phyloP scores from a whole-genome alignment of 31 red algal species.

The Endocladia muricata region DNA sequence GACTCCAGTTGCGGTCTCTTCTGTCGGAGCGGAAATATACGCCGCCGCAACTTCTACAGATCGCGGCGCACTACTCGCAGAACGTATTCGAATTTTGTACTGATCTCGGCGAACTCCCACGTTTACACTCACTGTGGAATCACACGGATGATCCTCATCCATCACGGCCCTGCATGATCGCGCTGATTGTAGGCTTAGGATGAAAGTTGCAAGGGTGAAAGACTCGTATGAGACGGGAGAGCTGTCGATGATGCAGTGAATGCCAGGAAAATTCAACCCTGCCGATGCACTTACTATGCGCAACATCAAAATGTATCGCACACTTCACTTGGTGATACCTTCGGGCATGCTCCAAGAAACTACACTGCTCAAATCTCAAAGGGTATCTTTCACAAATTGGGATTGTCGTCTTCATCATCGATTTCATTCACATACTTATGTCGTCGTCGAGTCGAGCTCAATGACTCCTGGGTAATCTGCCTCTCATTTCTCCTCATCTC shows the following conservation, averaged over 20 bases:
- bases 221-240: slow-evolving; percentile 3
- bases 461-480: neutral
- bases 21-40: slow-evolving; percentile 34
- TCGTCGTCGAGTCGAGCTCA: neutral
- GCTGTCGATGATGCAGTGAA: slow-evolving; percentile 6
- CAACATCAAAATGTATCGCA: neutral
- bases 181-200: slow-evolving; percentile 7
- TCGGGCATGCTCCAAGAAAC: neutral
- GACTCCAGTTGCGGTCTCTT: slow-evolving; percentile 10
- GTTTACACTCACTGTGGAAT: neutral
- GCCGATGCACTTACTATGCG: slow-evolving; percentile 22
- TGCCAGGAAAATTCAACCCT: neutral
- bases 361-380: neutral
- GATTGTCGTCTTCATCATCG: neutral
- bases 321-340: neutral
- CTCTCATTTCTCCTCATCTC: neutral
- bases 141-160: neutral
- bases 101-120: neutral
- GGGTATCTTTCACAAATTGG: neutral
- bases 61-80: neutral
- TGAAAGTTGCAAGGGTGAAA: slow-evolving; percentile 5
- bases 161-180: slow-evolving; percentile 28
- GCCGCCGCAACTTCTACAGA: slow-evolving; percentile 1
- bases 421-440: neutral
- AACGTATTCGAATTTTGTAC: neutral